Evolutionary conservation across 192 early-diverging fungal species (phyloP).

Genomic region (Geranomyces michiganensis): DNA sequence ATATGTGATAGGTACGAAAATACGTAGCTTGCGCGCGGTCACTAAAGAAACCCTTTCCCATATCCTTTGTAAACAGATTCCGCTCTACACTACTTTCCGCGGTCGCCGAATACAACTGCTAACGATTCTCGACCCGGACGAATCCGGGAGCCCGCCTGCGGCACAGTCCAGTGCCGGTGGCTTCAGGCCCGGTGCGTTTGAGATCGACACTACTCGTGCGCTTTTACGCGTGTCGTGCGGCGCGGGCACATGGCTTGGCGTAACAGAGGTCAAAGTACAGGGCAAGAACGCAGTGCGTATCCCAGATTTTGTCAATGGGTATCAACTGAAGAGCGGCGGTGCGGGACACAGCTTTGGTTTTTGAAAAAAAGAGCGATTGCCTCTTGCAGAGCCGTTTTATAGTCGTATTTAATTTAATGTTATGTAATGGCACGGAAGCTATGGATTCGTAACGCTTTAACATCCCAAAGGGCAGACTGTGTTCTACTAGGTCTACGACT

Average conservation of each 20-base stretch:
- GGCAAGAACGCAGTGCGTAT: slow-evolving; percentile 57
- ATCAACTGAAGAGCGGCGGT: slow-evolving; percentile 38
- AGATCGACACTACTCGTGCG: slow-evolving; percentile 30
- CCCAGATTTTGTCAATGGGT: slow-evolving; percentile 76
- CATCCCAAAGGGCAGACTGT: too few species aligned
- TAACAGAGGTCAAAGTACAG: slow-evolving; percentile 59
- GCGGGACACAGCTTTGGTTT: background rate
- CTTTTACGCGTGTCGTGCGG: slow-evolving; percentile 31
- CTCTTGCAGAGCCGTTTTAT: too few species aligned
- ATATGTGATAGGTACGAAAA: background rate
- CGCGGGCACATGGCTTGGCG: slow-evolving; percentile 55
- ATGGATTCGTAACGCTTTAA: too few species aligned
- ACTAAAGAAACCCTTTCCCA: too few species aligned
- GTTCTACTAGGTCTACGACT: too few species aligned
- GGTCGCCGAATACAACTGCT: slow-evolving; percentile 51
- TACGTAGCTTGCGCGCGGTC: background rate
- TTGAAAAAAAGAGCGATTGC: too few species aligned
- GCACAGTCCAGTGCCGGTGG: slow-evolving; percentile 9
- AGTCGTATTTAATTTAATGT: too few species aligned
- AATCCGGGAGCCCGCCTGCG: background rate
- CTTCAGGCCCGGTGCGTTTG: slow-evolving; percentile 32
- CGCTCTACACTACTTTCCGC: slow-evolving; percentile 53
- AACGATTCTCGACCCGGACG: slow-evolving; percentile 28
- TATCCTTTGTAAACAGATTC: slow-evolving; percentile 56
- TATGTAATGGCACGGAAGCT: too few species aligned